phyloP scores from a whole-genome alignment of 2,329 filamentous ascomycete genomes.

The Scortechinia acanthostroma region DNA sequence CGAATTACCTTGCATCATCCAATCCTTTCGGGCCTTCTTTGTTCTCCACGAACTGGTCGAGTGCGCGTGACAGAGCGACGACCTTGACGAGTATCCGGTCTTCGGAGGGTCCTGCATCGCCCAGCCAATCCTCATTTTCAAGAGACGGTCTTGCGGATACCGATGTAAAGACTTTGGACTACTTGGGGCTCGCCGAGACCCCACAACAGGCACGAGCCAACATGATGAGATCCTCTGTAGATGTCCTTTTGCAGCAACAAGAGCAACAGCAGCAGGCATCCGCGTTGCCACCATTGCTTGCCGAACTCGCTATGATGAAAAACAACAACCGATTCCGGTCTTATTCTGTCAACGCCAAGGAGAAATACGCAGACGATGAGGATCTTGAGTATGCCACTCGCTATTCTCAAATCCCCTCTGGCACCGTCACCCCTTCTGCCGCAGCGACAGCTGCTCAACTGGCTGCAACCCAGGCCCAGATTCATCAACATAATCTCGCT shows the following conservation, averaged over 20 bases:
- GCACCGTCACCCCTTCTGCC: constrained; percentile 35
- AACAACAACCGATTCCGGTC: constrained; percentile 85
- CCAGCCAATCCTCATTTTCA: constrained; percentile 78
- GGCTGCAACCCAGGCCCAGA: constrained; percentile 59
- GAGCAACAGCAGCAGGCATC: not conserved
- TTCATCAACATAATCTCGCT: constrained; percentile 85
- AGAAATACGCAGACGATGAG: constrained; percentile 88
- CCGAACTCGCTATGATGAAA: constrained; percentile 29
- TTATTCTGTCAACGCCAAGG: constrained; percentile 97
- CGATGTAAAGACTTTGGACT: constrained; percentile 91
- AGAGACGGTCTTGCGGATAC: constrained; percentile 77
- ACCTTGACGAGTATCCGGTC: constrained; percentile 77
- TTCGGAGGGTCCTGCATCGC: constrained; percentile 84
- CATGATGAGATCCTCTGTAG: constrained; percentile 67
- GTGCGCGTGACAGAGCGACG: constrained; percentile 73
- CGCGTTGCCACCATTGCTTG: not conserved
- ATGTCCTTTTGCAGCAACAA: constrained; percentile 57
- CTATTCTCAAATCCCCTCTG: not conserved
- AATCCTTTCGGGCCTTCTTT: constrained; percentile 82
- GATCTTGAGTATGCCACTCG: constrained; percentile 62
- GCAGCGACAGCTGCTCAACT: constrained; percentile 47
- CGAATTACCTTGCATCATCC: constrained; percentile 50
- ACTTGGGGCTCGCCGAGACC: constrained; percentile 88
- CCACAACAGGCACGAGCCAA: constrained; percentile 69
- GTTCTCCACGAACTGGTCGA: constrained; percentile 59